These are phyloP conservation scores for Torulaspora globosa DNA, from an alignment of 1,139 yeast genomes.

Conservation along the genomic window DNA sequence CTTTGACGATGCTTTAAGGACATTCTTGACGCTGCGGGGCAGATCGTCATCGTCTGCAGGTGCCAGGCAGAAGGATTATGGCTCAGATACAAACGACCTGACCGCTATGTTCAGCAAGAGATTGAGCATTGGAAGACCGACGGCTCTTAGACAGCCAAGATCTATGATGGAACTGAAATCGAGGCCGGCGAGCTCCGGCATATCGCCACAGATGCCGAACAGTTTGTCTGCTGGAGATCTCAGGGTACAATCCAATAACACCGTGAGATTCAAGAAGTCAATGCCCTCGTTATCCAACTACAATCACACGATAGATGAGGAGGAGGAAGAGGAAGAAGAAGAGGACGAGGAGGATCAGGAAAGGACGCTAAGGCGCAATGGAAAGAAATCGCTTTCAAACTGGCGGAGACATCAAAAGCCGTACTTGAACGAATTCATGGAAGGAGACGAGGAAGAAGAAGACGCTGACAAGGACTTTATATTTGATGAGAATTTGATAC, in stretches of 20 bases:
- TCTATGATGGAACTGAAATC: conserved; percentile 32
- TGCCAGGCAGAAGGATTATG: conserved; percentile 1
- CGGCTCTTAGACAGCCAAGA: conserved; percentile 27
- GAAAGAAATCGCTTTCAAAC: not conserved
- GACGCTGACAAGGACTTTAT: conserved; percentile 55
- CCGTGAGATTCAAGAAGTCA: conserved; percentile 30
- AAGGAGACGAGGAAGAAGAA: conserved; percentile 46
- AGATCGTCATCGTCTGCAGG: conserved; percentile 4
- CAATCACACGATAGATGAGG: conserved; percentile 22
- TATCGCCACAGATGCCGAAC: conserved; percentile 18
- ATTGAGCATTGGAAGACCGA: conserved; percentile 12
- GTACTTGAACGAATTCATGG: conserved; percentile 51
- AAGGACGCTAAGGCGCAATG: conserved; percentile 31
- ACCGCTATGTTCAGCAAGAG: conserved; percentile 16
- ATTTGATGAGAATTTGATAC: conserved; percentile 24
- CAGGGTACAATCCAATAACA: conserved; percentile 18
- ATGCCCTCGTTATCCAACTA: conserved; percentile 28
- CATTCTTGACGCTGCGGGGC: conserved; percentile 18
- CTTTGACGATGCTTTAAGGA: conserved; percentile 28
- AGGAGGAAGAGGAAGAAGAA: conserved; percentile 39
- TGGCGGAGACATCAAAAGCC: conserved; percentile 4
- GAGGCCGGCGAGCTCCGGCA: conserved; percentile 7
- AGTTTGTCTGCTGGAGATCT: conserved; percentile 31
- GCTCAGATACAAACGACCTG: conserved; percentile 6
- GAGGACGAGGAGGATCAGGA: conserved; percentile 56